Evolutionary conservation across 805 yeast species (phyloP).

Genomic region (Saccharomycodes ludwigii): DNA sequence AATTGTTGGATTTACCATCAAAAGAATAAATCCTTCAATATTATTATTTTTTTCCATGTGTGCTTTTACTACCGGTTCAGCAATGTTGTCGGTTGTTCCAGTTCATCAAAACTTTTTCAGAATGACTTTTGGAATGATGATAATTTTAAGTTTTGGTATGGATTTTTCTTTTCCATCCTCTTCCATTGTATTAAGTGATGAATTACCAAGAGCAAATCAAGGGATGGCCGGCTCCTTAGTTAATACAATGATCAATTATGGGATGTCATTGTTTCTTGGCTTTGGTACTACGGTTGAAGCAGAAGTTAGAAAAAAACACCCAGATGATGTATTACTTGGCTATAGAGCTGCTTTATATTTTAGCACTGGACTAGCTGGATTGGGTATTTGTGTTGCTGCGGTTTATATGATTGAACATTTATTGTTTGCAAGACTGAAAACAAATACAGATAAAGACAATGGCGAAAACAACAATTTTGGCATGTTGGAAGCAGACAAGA

Average conservation of each 20-base stretch:
- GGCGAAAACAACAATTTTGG: too few species aligned
- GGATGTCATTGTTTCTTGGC: slow-evolving; percentile 60
- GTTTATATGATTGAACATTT: too few species aligned
- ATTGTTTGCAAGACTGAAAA: too few species aligned
- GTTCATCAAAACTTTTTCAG: slow-evolving; percentile 48
- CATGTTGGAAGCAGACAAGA: too few species aligned
- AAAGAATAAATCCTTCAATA: slow-evolving; percentile 34
- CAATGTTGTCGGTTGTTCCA: slow-evolving; percentile 45
- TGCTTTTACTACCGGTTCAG: slow-evolving; percentile 42
- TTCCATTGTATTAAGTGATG: slow-evolving; percentile 46
- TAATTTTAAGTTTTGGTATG: slow-evolving; percentile 60
- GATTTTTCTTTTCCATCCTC: slow-evolving; percentile 70
- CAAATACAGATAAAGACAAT: too few species aligned
- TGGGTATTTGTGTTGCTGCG: too few species aligned
- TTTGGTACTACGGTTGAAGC: slow-evolving; percentile 57
- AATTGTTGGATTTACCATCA: slow-evolving; percentile 35
- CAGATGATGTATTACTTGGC: too few species aligned
- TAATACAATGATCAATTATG: slow-evolving; percentile 58
- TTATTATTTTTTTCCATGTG: slow-evolving; percentile 38
- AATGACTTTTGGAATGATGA: slow-evolving; percentile 41
- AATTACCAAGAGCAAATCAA: slow-evolving; percentile 50
- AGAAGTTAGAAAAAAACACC: slow-evolving; percentile 23
- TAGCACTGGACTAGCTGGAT: background rate
- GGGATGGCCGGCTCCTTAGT: slow-evolving; percentile 72
- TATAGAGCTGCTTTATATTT: slow-evolving; percentile 2